A percentile compares a stretch with the other conserved stretches of the same genome.
These are phyloP conservation scores for Hypholoma fasciculare DNA, from an alignment of 768 basidiomycete genomes.

Conservation along the genomic window DNA sequence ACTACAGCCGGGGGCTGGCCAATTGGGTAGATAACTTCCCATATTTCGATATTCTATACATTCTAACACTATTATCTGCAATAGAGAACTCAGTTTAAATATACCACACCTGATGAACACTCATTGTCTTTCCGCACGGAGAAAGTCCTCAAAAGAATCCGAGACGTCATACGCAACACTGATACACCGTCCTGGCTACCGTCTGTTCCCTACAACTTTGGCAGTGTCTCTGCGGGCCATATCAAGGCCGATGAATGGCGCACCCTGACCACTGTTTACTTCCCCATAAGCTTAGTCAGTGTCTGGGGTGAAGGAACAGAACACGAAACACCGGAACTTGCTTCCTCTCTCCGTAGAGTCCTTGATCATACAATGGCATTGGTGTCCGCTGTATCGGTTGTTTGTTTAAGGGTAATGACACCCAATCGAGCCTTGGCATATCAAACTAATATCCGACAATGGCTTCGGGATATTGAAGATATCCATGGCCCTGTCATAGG, in stretches of 20 bases:
- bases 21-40: neutral
- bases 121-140: neutral
- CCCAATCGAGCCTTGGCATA: neutral
- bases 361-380: conserved; percentile 14
- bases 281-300: conserved; percentile 32
- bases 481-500: neutral
- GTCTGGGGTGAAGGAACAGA: conserved; percentile 22
- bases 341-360: neutral
- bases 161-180: conserved; percentile 19
- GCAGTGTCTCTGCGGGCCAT: conserved; percentile 23
- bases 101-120: neutral
- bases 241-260: conserved; percentile 39
- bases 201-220: conserved; percentile 27
- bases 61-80: no score
- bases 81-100: no score
- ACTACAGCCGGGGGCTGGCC: neutral
- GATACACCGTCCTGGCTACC: conserved; percentile 25
- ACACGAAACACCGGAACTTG: neutral
- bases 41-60: neutral
- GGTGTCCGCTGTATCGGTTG: conserved; percentile 3
- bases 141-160: conserved; percentile 14
- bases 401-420: neutral
- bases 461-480: neutral
- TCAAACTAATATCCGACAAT: neutral
- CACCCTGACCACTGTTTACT: conserved; percentile 23